Percentiles rank a stretch among this genome's conserved stretches.
These are phyloP conservation scores for Aspergillus sp. DNA, from an alignment of 2,329 filamentous ascomycete species.

Conservation along the genomic window DNA sequence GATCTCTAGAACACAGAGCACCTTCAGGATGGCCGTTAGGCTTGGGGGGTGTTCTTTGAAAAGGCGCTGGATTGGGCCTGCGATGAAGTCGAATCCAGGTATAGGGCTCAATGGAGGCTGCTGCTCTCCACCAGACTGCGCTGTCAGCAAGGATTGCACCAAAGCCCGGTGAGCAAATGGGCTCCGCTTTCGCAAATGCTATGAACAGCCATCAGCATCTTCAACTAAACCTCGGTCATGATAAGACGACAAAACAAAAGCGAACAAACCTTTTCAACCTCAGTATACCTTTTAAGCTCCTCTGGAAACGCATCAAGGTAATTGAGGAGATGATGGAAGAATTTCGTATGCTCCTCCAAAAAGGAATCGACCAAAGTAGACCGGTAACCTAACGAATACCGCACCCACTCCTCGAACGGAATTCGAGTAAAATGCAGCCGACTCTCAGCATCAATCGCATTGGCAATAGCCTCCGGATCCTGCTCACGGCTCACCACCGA, in stretches of 20 bases:
- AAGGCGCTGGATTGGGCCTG: conserved; percentile 31
- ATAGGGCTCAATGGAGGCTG: conserved; percentile 7
- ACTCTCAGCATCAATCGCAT: conserved; percentile 32
- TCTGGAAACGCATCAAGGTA: conserved; percentile 28
- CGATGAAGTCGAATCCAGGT: conserved; percentile 30
- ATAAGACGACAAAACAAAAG: neutral
- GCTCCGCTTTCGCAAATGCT: conserved; percentile 30
- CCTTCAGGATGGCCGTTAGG: conserved; percentile 28
- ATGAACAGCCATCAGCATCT: neutral
- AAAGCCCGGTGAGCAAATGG: conserved; percentile 34
- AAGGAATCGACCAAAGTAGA: conserved; percentile 33
- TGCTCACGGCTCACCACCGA: conserved; percentile 12
- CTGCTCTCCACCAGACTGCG: conserved; percentile 12
- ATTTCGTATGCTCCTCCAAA: conserved; percentile 30
- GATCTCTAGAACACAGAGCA: conserved; percentile 28
- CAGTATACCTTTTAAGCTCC: conserved; percentile 23
- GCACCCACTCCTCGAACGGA: conserved; percentile 35
- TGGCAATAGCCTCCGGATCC: conserved; percentile 22
- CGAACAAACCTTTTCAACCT: conserved; percentile 31
- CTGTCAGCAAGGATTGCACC: conserved; percentile 21
- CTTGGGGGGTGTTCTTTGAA: conserved; percentile 27
- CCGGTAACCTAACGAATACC: conserved; percentile 31
- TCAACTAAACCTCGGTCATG: neutral
- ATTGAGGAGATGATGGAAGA: conserved; percentile 27
- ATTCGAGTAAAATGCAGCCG: conserved; percentile 33